A percentile compares a stretch with the other conserved stretches of the same genome.
These are phyloP conservation scores for Monosporozyma servazzii DNA, from an alignment of 805 yeast species.

Conservation along the genomic window DNA sequence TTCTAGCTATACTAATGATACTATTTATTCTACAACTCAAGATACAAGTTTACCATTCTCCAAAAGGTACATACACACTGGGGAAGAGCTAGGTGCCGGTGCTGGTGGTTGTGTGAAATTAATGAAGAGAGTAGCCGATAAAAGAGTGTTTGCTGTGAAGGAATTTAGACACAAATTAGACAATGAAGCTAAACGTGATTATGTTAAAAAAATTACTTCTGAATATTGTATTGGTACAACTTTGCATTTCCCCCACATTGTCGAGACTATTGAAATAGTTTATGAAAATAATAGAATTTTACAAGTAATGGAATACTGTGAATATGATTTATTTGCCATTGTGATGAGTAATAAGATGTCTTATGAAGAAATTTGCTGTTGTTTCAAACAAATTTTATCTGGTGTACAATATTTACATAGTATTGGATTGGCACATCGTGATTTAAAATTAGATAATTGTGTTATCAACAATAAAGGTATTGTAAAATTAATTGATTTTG, in stretches of 20 bases:
- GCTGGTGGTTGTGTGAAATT: slow-evolving; percentile 88
- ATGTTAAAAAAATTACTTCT: slow-evolving; percentile 84
- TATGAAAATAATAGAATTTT: slow-evolving; percentile 79
- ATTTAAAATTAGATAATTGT: slow-evolving; percentile 86
- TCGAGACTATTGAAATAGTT: slow-evolving; percentile 84
- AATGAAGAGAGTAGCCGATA: slow-evolving; percentile 57
- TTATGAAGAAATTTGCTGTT: slow-evolving; percentile 70
- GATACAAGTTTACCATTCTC: slow-evolving; percentile 47
- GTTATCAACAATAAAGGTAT: slow-evolving; percentile 76
- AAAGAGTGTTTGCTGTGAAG: slow-evolving; percentile 78
- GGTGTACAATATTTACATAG: slow-evolving; percentile 76
- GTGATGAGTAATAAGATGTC: slow-evolving; percentile 91
- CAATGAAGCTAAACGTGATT: slow-evolving; percentile 72
- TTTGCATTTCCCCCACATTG: slow-evolving; percentile 78
- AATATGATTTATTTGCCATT: slow-evolving; percentile 84
- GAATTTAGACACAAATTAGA: slow-evolving; percentile 74
- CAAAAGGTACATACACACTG: slow-evolving; percentile 69
- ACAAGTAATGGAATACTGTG: slow-evolving; percentile 93
- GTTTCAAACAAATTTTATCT: slow-evolving; percentile 74
- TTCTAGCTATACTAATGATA: slow-evolving; percentile 31
- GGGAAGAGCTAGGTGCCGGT: slow-evolving; percentile 86
- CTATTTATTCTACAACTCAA: slow-evolving; percentile 29
- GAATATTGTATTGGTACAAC: slow-evolving; percentile 93
- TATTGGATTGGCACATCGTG: slow-evolving; percentile 86
- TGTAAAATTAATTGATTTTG: slow-evolving; percentile 86